A percentile compares a stretch with the other conserved stretches of the same genome.
phyloP scores from a whole-genome alignment of 2,329 filamentous ascomycete genomes.

The Aspergillus chevalieri region DNA sequence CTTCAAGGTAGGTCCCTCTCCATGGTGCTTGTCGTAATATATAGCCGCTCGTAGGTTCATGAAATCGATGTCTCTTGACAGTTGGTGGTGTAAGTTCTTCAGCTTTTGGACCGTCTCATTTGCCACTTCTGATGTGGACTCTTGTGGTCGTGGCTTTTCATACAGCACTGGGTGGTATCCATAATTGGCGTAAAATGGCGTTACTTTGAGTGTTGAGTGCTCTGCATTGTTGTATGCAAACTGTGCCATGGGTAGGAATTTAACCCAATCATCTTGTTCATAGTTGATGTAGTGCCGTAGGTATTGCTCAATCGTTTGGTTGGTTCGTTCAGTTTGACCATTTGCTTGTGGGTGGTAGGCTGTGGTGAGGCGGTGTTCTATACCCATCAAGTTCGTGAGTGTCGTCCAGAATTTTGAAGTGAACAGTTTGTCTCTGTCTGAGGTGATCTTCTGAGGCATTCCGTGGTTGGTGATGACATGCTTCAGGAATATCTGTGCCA shows the following conservation, averaged over 20 bases:
- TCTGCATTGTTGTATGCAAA: neutral
- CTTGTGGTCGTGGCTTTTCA: neutral
- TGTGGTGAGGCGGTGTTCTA: neutral
- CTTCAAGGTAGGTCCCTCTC: no score
- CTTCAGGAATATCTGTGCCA: no score
- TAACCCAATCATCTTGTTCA: slow-evolving; percentile 2
- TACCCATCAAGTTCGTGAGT: neutral
- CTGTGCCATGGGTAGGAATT: neutral
- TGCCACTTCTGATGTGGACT: neutral
- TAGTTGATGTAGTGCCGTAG: slow-evolving; percentile 6
- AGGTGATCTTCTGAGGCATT: neutral
- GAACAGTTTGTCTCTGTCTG: neutral
- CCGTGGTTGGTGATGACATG: no score
- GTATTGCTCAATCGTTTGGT: slow-evolving; percentile 7
- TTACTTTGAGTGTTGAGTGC: neutral
- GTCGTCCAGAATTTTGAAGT: neutral
- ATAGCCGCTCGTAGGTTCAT: no score
- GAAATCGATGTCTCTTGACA: no score
- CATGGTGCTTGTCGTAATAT: no score
- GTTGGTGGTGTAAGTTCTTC: neutral
- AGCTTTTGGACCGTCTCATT: neutral
- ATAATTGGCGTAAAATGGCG: neutral
- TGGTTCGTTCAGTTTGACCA: slow-evolving; percentile 1
- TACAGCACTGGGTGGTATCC: neutral
- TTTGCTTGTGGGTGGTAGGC: neutral